Base-by-base conservation (phyloP, 176 grass and related monocot species). In the Elymus sibiricus region DNA sequence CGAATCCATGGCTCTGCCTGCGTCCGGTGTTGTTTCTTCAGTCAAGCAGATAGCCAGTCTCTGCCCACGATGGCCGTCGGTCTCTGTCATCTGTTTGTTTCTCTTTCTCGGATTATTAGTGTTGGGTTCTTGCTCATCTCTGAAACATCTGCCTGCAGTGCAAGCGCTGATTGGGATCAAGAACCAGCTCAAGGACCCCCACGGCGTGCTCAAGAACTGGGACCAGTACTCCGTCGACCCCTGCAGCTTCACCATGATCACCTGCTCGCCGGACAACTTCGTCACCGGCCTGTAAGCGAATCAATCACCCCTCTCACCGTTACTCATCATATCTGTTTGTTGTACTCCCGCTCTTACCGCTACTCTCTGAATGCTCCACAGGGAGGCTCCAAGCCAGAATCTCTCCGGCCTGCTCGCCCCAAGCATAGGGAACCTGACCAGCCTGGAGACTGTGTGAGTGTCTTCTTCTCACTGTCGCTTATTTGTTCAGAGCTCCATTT, bases 151-250 rank as follows among this genome's bases (percentile, higher is more conserved):
- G 70, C 22, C 39, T 26, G 7, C 88, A 96, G 97, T 97, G 87
- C 94, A 90, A 89, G 94, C 94, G 81, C 85, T 99, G 79, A 90
- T 99, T 34, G 62, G 49, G 82, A 91, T 99, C 85, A 99, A 96
- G 79, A 90, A 76, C 76, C 88, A 84, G n/a, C 87, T 99, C 53
- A 93, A 79, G 63, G 97, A 96, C 71, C 97, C 97, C 31, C 92
- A 85, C 56, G 89, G 89, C 60, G 87, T 85, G 86, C 84, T 99
- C 86, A 89, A 91, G 79, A 94, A 78, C 85, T 99, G 97, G 97
- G 97, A 99, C 82, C 79, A 83, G 86, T 59, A 85, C 91, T 93
- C 94, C 26, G 97, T 91, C 16, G 97, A 99, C 87, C 97, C 97
- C 80, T 99, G 97, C 84, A 93, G 85, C 87, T 99, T 92, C 92